Conservation (phyloP, 2,329 filamentous ascomycete species). For the Fusarium sp. region DNA sequence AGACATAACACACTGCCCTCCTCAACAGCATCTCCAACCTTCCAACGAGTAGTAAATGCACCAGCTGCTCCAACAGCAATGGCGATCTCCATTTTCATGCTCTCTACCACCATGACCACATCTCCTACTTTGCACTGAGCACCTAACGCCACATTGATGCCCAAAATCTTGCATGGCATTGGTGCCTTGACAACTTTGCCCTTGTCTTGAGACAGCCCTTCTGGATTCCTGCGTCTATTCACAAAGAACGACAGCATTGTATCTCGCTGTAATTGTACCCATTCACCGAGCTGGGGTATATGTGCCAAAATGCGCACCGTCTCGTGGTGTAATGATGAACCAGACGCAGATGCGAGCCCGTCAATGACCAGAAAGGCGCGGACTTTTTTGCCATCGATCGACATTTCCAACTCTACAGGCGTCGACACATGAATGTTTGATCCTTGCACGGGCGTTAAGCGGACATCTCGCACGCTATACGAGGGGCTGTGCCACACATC, state of each 20-base stretch:
- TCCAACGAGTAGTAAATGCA: slow-evolving; percentile 27
- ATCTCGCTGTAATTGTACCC: background rate
- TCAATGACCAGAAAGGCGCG: background rate
- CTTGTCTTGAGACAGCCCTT: background rate
- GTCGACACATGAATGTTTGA: background rate
- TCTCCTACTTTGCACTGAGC: slow-evolving; percentile 25
- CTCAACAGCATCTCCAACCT: slow-evolving; percentile 31
- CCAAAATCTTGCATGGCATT: slow-evolving; percentile 47
- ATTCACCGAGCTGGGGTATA: background rate
- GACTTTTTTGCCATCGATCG: background rate
- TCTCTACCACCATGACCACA: slow-evolving; percentile 46
- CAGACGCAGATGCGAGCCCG: background rate
- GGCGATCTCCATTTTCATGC: slow-evolving; percentile 50
- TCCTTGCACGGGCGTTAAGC: background rate
- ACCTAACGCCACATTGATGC: slow-evolving; percentile 1
- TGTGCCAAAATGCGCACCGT: background rate
- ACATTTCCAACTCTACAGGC: background rate
- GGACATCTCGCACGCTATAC: background rate
- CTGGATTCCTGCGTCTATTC: background rate
- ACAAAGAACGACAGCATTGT: background rate
- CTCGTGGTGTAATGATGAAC: background rate
- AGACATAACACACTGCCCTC: slow-evolving; percentile 16
- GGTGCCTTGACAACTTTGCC: slow-evolving; percentile 34
- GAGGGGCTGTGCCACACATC: background rate
- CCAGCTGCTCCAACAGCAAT: slow-evolving; percentile 31